Evolutionary conservation across 306 rosid species (phyloP).

Genomic region (Gleditsia sinensis): DNA sequence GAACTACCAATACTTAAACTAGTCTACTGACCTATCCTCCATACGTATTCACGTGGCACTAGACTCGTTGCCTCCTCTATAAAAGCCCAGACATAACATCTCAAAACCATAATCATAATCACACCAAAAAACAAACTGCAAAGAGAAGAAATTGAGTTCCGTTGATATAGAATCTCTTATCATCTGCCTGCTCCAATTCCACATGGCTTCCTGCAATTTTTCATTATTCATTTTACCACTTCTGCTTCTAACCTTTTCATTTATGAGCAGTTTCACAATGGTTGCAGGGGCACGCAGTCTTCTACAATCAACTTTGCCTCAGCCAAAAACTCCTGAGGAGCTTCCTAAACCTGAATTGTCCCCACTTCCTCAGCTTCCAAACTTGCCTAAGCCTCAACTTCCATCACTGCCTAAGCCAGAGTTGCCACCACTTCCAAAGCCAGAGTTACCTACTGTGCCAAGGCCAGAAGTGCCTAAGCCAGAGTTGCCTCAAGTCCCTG

Average conservation of each 20-base stretch:
- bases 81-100: constrained; percentile 20
- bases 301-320: constrained; percentile 4
- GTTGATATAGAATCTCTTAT: neutral
- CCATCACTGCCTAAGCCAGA: no score
- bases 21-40: constrained; percentile 11
- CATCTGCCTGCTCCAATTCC: constrained; percentile 12
- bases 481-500: neutral
- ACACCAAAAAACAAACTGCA: neutral
- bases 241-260: constrained; percentile 32
- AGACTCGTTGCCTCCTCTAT: constrained; percentile 7
- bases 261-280: constrained; percentile 30
- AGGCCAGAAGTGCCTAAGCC: no score
- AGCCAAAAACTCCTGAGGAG: no score
- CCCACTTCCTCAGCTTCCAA: constrained; percentile 26
- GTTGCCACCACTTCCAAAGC: constrained; percentile 1
- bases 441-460: neutral
- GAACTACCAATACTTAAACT: neutral
- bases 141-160: neutral
- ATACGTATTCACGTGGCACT: neutral
- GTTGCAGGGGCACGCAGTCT: constrained; percentile 49
- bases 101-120: neutral
- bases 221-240: constrained; percentile 32
- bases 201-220: constrained; percentile 41
- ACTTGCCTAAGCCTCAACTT: constrained; percentile 31
- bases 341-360: constrained; percentile 34